phyloP scores from a whole-genome alignment of 1,139 yeast species.

The Yamadazyma spencermartinsiae region DNA sequence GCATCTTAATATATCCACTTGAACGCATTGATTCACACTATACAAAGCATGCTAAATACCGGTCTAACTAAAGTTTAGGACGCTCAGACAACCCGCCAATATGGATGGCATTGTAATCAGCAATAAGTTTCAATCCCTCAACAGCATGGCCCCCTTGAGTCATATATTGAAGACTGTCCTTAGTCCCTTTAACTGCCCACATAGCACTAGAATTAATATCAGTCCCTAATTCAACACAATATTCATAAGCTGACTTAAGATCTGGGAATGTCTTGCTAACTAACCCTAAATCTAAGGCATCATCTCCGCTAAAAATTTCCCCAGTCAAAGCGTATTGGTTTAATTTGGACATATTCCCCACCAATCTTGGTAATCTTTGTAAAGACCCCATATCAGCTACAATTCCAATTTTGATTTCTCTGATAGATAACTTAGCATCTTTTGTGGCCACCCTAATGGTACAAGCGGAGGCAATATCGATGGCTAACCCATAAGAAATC shows the following conservation, averaged over 20 bases:
- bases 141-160: slow-evolving; percentile 44
- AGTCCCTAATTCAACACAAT: slow-evolving; percentile 53
- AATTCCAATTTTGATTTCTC: slow-evolving; percentile 73
- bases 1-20: too few relatives aligned
- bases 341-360: slow-evolving; percentile 58
- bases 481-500: slow-evolving; percentile 58
- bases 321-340: slow-evolving; percentile 69
- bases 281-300: slow-evolving; percentile 58
- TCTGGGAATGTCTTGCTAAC: slow-evolving; percentile 49
- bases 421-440: slow-evolving; percentile 58
- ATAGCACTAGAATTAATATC: slow-evolving; percentile 48
- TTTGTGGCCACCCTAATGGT: slow-evolving; percentile 59
- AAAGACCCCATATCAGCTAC: slow-evolving; percentile 80
- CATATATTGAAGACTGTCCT: slow-evolving; percentile 56
- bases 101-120: slow-evolving; percentile 50
- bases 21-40: too few relatives aligned
- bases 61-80: slow-evolving; percentile 6
- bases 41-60: neutral
- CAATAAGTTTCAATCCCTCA: slow-evolving; percentile 55
- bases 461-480: slow-evolving; percentile 63
- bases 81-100: slow-evolving; percentile 24
- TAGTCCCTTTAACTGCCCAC: slow-evolving; percentile 71
- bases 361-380: slow-evolving; percentile 62
- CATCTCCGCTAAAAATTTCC: slow-evolving; percentile 52
- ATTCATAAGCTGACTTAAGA: slow-evolving; percentile 49